These are phyloP conservation scores for Plasmodium reichenowi DNA, from an alignment of 169 alveolate genomes.

Conservation along the genomic window DNA sequence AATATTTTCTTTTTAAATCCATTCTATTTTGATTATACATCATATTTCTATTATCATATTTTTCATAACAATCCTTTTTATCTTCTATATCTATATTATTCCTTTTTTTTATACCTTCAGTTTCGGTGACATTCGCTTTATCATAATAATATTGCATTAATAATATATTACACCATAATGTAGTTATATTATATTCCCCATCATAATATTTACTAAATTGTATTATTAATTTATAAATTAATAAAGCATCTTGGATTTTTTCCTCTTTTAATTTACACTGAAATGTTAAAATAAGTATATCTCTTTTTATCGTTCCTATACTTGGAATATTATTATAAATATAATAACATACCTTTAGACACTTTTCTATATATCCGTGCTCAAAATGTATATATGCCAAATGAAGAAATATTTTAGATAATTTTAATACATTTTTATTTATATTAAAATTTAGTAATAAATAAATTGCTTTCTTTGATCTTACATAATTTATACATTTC, in stretches of 20 bases:
- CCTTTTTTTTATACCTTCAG: background rate
- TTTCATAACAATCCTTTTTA: background rate
- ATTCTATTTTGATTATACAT: background rate
- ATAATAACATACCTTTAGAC: constrained; percentile 59
- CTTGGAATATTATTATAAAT: constrained; percentile 54
- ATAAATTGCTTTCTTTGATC: constrained; percentile 45
- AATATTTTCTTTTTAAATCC: constrained; percentile 29
- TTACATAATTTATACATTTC: constrained; percentile 66
- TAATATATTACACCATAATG: constrained; percentile 28
- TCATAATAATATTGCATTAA: constrained; percentile 61
- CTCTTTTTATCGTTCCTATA: constrained; percentile 54
- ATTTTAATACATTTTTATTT: constrained; percentile 46
- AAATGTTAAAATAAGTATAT: constrained; percentile 48
- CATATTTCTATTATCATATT: background rate
- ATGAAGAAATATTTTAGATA: constrained; percentile 51
- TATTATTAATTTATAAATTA: constrained; percentile 47
- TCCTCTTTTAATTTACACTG: constrained; percentile 69
- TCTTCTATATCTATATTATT: background rate
- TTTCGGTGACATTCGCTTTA: background rate
- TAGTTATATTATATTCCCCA: constrained; percentile 35
- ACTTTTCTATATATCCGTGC: constrained; percentile 68
- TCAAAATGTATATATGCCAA: constrained; percentile 73
- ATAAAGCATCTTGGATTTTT: constrained; percentile 55
- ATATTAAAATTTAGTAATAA: constrained; percentile 45
- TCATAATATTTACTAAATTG: constrained; percentile 37